phyloP scores from a whole-genome alignment of 192 early-diverging fungal species.

The Coemansia sp. region DNA sequence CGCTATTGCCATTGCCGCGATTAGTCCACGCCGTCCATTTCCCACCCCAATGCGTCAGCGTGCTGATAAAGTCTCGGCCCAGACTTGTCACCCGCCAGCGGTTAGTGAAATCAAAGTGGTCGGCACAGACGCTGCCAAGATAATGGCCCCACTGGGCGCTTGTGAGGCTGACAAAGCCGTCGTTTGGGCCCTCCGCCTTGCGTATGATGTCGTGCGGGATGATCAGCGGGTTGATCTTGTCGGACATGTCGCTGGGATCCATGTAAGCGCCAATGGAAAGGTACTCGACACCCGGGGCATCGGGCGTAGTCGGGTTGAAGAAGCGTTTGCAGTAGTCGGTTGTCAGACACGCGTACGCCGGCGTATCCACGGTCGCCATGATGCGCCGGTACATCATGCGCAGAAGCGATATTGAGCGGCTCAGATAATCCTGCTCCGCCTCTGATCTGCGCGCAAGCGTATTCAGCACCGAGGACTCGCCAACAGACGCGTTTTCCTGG shows the following conservation, averaged over 20 bases:
- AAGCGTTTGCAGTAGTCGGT: constrained; percentile 79
- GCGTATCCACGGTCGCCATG: constrained; percentile 76
- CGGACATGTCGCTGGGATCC: constrained; percentile 62
- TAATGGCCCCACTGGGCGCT: constrained; percentile 90
- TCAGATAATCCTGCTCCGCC: constrained; percentile 25
- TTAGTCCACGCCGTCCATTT: constrained; percentile 49
- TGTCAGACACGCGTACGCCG: constrained; percentile 90
- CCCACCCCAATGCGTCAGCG: constrained; percentile 38
- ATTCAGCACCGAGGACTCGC: constrained; percentile 32
- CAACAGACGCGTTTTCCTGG: constrained; percentile 39
- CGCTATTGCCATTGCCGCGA: constrained; percentile 9
- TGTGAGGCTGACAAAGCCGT: constrained; percentile 82
- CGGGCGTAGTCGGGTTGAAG: constrained; percentile 87
- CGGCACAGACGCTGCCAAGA: constrained; percentile 73
- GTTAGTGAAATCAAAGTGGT: constrained; percentile 88
- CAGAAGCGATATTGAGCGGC: constrained; percentile 32
- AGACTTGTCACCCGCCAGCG: constrained; percentile 42
- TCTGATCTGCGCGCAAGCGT: constrained; percentile 28
- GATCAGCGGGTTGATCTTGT: constrained; percentile 69
- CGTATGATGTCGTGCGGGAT: constrained; percentile 79
- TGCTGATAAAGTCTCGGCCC: constrained; percentile 44
- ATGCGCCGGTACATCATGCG: constrained; percentile 59
- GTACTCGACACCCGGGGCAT: constrained; percentile 75
- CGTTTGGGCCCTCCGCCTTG: constrained; percentile 82
- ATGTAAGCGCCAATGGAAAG: constrained; percentile 77